Evolutionary conservation across 352 stramenopile species (phyloP), one percentile per base, ranked within the genome.

Genomic region (Pythium guiyangense): DNA sequence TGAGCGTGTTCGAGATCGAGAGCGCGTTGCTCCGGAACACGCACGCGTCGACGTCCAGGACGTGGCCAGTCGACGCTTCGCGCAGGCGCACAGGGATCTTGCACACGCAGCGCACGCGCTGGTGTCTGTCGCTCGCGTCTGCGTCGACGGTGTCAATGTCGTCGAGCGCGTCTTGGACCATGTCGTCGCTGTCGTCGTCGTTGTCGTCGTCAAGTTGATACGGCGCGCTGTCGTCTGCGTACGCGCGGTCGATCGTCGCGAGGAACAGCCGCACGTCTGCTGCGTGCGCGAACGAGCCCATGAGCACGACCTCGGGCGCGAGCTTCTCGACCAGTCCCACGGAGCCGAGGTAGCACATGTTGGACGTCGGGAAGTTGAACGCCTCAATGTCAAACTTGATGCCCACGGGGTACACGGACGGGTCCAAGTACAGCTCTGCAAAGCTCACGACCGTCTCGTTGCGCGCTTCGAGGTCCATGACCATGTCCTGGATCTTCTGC

Each of bases 301-400:
- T 76, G 35, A 74, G 44, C 14, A 84, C 64, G 15, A 84, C 52
- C 26, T 84, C 74, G 0, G 74, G 74, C 18, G 79, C 67, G n/a
- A 80, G 57, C 34, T 84, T 81, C 53, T 84, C 74, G 18, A 78
- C 54, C 4, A 84, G 54, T 0, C 69, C 74, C 4, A 84, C 52
- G 6, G 74, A 80, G 12, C 74, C 74, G 35, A 84, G 60, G 56
- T 84, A 84, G 57, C 71, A 74, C 59, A 85, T 76, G 20, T 69
- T 77, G 5, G 70, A 82, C 17, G 74, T 85, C 5, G 74, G 71
- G 26, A 85, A 85, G 49, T 79, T 80, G 63, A 77, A 73, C 17
- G 66, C 69, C 22, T 68, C 56, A 44, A 85, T 80, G 61, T 80
- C 72, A 35, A 85, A 85, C 52, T 78, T 69, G 39, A 79, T 52